Evolutionary conservation across 805 yeast species (phyloP), one percentile per base, ranked within the genome.

Genomic region (Kodamaea sagamina): DNA sequence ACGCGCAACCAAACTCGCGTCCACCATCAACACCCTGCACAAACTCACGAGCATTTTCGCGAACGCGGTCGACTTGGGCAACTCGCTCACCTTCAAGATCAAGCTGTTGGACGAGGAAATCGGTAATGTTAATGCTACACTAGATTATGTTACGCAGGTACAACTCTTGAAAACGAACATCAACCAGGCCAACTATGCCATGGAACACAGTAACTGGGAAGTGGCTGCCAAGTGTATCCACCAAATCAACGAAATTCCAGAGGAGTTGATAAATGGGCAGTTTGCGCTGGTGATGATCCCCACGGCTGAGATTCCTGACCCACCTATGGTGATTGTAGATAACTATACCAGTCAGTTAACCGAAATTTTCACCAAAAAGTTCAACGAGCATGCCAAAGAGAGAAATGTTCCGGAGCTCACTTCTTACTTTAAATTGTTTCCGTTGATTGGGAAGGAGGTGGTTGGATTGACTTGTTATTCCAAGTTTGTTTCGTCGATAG

Each of bases 251-350:
- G 57, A 65, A 44, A 64, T 92, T 28, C 87, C 95, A 0, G 51
- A 61, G 1, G 74, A 71, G 1, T 58, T 85, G 11, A 68, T 74
- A 17, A 50, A 63, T 11, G 90, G 96, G 13, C 70, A 77, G 42
- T 89, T 84, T 61, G 92, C 95, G 1, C 75, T 81, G 39, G 81
- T 74, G 35, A 86, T 86, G 54, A 92, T 92, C 12, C 99, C 99
- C 0, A 81, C 95, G 0, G 71, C 85, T 8, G 95, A 88, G 43
- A 73, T 89, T 11, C 96, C 97, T 0, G 95, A 88, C 39, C 67
- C 77, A 41, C 98, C 99, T 0, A 56, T 60, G 7, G 72, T 65
- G 1, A 65, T 86, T 0, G 54, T 93, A 1, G 57, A 66, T 1
- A 67, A 68, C 10, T 86, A 95, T 81, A 74, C 80, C 3, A 68